Base-by-base conservation (phyloP, 2,329 filamentous ascomycete species). In the Colletotrichum sp. region DNA sequence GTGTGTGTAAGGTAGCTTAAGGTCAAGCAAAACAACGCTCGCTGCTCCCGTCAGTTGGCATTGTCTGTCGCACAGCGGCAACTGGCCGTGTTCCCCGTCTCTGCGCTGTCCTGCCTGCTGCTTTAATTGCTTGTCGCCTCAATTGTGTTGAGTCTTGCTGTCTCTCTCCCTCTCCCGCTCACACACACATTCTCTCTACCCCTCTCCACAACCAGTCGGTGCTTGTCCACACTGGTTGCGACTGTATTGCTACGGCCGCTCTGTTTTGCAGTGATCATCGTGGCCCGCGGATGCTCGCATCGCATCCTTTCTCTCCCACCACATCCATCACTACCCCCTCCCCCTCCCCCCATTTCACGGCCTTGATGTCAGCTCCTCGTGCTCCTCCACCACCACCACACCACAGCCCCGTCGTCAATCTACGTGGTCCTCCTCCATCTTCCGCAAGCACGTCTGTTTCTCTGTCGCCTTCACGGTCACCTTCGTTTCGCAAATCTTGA, bases 261-360 rank as follows among this genome's bases (percentile, higher is more conserved):
- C 34, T 66, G 62, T 66, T 66, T 66, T 48, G 32, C 60, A 18
- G 30, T 22, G 34, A 74, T 60, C 66, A 61, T 66, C 25, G 67
- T 71, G 36, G 52, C 66, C 66, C 32, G 66, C 58, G 43, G 56
- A 70, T 56, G 66, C 72, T 75, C 70, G 64, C 69, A 71, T 75
- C 70, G 69, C 69, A 71, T 62, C 60, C 68, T 71, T 34, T 56
- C 52, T 34, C 34, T 48, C 66, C 39, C 66, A 36, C 30, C 58
- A 56, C 43, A 27, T 27, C 36, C 58, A 39, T n/a, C 30, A 62
- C 61, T 36, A 27, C 27, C 58, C 58, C 60, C 52, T 55, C 36
- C 27, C 58, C 58, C 18, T 62, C 32, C 39, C 60, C 36, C 52
- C 34, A 43, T 66, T 27, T 56, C 60, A 48, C 61, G 22, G 36